These are phyloP conservation scores for Trypanosoma boissoni DNA, from an alignment of 208 protist genomes.

Conservation along the genomic window DNA sequence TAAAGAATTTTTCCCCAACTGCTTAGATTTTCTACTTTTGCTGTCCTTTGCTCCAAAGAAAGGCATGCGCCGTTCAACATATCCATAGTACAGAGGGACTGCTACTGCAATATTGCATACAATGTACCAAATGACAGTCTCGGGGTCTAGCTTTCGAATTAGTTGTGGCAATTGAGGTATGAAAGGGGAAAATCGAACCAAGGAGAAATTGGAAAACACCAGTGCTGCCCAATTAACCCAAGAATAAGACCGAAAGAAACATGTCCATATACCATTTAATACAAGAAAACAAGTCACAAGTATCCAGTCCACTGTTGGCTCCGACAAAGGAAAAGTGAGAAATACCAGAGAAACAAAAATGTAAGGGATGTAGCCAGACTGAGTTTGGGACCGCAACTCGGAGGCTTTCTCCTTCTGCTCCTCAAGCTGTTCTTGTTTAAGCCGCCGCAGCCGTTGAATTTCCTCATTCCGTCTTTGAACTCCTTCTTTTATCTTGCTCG, in stretches of 20 bases:
- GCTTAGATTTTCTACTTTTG: not conserved
- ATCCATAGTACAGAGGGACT: constrained; percentile 41
- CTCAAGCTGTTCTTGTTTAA: constrained; percentile 51
- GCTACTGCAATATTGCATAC: constrained; percentile 31
- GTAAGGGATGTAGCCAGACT: constrained; percentile 44
- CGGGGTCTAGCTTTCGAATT: constrained; percentile 26
- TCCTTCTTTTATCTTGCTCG: constrained; percentile 60
- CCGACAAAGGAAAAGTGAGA: constrained; percentile 75
- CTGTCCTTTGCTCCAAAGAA: not conserved
- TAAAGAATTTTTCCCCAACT: not conserved
- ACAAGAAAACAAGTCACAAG: constrained; percentile 49
- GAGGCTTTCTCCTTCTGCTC: constrained; percentile 31
- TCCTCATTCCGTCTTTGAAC: constrained; percentile 51
- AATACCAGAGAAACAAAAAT: constrained; percentile 81
- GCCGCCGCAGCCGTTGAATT: constrained; percentile 51
- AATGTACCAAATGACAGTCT: constrained; percentile 31
- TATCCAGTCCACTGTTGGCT: constrained; percentile 71
- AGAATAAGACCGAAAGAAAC: constrained; percentile 46
- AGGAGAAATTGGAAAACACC: constrained; percentile 51
- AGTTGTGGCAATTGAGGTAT: constrained; percentile 51
- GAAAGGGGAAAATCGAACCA: constrained; percentile 53
- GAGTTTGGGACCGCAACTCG: constrained; percentile 18
- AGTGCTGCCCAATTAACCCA: constrained; percentile 51
- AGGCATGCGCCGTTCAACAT: constrained; percentile 45
- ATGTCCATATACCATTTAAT: constrained; percentile 47